Conservation (phyloP, 768 basidiomycete genomes). For the Tulasnella sp. region DNA sequence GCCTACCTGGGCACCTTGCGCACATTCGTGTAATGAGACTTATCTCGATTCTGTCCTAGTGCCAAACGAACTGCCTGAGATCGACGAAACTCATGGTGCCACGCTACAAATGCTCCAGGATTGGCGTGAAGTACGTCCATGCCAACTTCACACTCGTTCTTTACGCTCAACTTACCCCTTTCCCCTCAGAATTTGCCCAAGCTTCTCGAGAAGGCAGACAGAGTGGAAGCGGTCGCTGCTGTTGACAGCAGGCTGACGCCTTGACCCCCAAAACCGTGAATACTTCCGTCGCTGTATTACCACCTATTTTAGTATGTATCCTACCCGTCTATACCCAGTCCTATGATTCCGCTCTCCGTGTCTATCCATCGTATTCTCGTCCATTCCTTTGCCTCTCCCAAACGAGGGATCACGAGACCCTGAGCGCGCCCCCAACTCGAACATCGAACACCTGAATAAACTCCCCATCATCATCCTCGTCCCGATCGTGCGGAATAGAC, state of each 20-base stretch:
- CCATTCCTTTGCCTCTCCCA: not conserved
- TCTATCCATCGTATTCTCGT: not conserved
- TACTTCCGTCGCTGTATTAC: not conserved
- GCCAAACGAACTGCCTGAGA: conserved; percentile 5
- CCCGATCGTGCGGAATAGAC: conserved; percentile 1
- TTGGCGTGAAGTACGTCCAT: conserved; percentile 18
- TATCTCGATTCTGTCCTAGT: not conserved
- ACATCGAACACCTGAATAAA: conserved; percentile 6
- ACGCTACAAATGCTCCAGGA: conserved; percentile 12
- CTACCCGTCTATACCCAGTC: not conserved
- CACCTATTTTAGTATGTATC: not conserved
- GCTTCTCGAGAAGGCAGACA: conserved; percentile 10
- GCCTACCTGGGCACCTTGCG: not conserved
- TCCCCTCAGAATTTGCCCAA: not conserved
- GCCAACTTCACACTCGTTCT: not conserved
- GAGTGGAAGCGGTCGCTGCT: conserved; percentile 15
- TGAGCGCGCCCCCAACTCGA: not conserved
- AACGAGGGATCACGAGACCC: not conserved
- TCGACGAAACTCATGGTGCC: not conserved
- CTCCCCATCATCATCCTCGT: not conserved
- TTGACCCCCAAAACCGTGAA: not conserved
- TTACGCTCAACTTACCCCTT: not conserved
- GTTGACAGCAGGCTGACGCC: conserved; percentile 20
- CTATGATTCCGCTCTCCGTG: not conserved
- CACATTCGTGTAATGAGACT: not conserved